phyloP scores from a whole-genome alignment of 1,284 basidiomycete genomes.

The Stereum hirsutum region DNA sequence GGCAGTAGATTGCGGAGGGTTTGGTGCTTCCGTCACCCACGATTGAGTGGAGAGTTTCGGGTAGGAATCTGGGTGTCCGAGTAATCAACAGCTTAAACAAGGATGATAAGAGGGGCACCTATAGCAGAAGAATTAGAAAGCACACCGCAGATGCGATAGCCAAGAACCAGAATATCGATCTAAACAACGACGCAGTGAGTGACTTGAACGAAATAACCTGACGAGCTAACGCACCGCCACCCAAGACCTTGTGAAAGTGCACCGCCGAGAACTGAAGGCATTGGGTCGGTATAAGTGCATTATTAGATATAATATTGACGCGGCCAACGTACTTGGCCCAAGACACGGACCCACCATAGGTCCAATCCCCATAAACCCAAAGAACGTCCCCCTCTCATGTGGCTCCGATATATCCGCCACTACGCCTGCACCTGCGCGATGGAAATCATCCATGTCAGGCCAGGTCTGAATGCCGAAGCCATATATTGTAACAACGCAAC shows the following conservation, averaged over 20 bases:
- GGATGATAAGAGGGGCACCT: too few species aligned
- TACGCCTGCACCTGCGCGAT: slow-evolving; percentile 24
- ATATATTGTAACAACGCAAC: too few species aligned
- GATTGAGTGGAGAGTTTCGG: slow-evolving; percentile 42
- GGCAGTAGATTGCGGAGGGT: slow-evolving; percentile 36
- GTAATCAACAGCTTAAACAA: too few species aligned
- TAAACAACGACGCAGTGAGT: slow-evolving; percentile 14
- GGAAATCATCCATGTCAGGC: not conserved
- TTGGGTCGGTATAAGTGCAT: not conserved
- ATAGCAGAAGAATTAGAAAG: slow-evolving; percentile 47
- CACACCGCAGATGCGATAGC: slow-evolving; percentile 50
- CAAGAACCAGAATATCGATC: slow-evolving; percentile 77
- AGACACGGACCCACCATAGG: slow-evolving; percentile 27
- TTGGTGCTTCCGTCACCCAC: slow-evolving; percentile 52
- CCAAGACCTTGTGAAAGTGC: slow-evolving; percentile 46
- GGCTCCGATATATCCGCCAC: slow-evolving; percentile 29
- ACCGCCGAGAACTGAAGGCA: slow-evolving; percentile 40
- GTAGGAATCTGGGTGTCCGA: slow-evolving; percentile 16
- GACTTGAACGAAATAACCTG: not conserved
- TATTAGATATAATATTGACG: too few species aligned
- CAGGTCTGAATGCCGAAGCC: too few species aligned
- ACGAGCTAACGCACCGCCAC: slow-evolving; percentile 44
- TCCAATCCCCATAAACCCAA: slow-evolving; percentile 26
- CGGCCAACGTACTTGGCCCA: too few species aligned
- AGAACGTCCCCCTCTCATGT: slow-evolving; percentile 28